Percentiles rank a stretch among this genome's conserved stretches.
phyloP scores from a whole-genome alignment of 73 alveolate genomes.

The Chromera velia region DNA sequence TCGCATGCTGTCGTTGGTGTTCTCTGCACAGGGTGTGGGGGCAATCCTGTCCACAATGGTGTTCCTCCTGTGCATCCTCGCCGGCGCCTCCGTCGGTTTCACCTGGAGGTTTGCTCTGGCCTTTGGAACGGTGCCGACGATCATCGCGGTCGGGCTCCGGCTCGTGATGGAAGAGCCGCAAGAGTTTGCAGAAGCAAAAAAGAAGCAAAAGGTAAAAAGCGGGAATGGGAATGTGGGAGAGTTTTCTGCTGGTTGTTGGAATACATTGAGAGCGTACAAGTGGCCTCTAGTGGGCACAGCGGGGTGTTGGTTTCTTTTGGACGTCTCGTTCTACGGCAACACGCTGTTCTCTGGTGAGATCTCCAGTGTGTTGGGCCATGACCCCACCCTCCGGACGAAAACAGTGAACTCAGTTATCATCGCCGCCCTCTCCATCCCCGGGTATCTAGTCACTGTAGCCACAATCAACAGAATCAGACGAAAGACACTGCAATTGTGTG shows the following conservation, averaged over 20 bases:
- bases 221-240: no score
- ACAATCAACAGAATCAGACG: constrained; percentile 22
- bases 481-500: background rate
- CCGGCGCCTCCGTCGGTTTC: no score
- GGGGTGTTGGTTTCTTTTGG: constrained; percentile 22
- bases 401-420: constrained; percentile 10
- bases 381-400: background rate
- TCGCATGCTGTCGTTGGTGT: constrained; percentile 40
- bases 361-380: background rate
- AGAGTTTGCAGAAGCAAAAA: no score
- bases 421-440: constrained; percentile 27
- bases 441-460: constrained; percentile 24
- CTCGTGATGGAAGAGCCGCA: no score
- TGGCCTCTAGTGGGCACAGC: constrained; percentile 13
- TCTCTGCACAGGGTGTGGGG: no score
- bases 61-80: no score
- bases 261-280: no score
- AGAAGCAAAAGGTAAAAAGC: no score
- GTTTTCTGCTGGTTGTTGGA: no score
- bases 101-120: constrained; percentile 23
- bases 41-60: no score
- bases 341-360: no score
- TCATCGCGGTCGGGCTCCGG: no score
- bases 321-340: background rate
- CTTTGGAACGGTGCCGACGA: constrained; percentile 25